Conservation (phyloP, 2,329 filamentous ascomycete species). For the Pestalotiopsis sp. region DNA sequence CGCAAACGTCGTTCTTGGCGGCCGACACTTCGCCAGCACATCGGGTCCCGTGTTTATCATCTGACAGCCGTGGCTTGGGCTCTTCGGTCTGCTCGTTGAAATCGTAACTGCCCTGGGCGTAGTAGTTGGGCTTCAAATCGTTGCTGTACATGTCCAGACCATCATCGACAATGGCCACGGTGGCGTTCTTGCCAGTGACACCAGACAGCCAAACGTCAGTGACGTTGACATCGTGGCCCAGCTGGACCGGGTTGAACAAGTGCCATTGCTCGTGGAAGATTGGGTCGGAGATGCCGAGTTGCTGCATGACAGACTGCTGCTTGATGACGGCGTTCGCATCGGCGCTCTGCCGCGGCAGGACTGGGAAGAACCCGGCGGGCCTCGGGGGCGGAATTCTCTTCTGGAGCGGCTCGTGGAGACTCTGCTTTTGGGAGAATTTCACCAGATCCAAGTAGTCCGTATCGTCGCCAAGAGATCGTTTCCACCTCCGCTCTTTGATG, state of each 20-base stretch:
- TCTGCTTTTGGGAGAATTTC: constrained; percentile 77
- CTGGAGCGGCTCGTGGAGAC: constrained; percentile 51
- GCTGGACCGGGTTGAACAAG: constrained; percentile 78
- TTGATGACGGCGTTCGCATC: constrained; percentile 52
- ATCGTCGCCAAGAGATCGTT: constrained; percentile 52
- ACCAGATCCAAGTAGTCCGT: constrained; percentile 72
- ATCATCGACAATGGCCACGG: constrained; percentile 94
- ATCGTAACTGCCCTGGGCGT: constrained; percentile 88
- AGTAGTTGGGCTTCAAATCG: constrained; percentile 93
- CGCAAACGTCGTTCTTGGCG: constrained; percentile 89
- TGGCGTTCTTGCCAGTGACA: constrained; percentile 85
- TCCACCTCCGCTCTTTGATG: constrained; percentile 59
- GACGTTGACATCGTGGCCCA: constrained; percentile 95
- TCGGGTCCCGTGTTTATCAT: constrained; percentile 89
- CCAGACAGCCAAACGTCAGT: constrained; percentile 89
- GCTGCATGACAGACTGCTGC: constrained; percentile 62
- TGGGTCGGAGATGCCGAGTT: constrained; percentile 80
- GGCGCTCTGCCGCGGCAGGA: constrained; percentile 27
- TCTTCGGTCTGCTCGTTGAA: constrained; percentile 86
- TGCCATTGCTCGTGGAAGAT: constrained; percentile 97
- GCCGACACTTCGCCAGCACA: constrained; percentile 95
- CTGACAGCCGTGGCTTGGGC: constrained; percentile 78
- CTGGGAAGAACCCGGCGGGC: constrained; percentile 27
- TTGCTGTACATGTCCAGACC: constrained; percentile 94
- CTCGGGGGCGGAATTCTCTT: constrained; percentile 52